Conservation (phyloP, 768 basidiomycete genomes). For the Pleurotus tuoliensis region DNA sequence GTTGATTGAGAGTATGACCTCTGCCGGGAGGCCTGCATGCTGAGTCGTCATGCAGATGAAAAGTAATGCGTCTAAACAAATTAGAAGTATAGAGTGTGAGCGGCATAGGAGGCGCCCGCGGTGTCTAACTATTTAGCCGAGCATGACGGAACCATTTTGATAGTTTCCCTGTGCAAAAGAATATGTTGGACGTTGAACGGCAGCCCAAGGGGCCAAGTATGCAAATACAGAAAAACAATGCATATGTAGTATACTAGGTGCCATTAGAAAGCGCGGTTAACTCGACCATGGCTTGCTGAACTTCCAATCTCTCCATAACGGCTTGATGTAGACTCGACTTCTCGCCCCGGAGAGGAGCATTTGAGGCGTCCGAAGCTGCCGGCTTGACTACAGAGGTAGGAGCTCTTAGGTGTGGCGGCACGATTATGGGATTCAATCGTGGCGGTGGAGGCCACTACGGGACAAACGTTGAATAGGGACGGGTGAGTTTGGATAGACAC, state of each 20-base stretch:
- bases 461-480: background rate
- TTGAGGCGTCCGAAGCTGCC: background rate
- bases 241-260: too few relatives aligned
- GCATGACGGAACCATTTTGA: too few relatives aligned
- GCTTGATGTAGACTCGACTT: constrained; percentile 50
- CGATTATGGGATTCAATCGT: constrained; percentile 71
- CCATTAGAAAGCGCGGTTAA: background rate
- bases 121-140: too few relatives aligned
- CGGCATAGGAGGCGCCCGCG: too few relatives aligned
- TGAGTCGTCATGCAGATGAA: constrained; percentile 1
- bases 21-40: constrained; percentile 43
- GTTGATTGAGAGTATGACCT: constrained; percentile 67
- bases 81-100: too few relatives aligned
- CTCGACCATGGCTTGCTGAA: constrained; percentile 48
- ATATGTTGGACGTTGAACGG: too few relatives aligned
- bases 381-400: background rate
- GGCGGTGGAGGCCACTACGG: constrained; percentile 82
- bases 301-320: constrained; percentile 53
- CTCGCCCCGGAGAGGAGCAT: constrained; percentile 13
- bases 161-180: too few relatives aligned
- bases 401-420: constrained; percentile 59
- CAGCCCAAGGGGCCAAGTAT: too few relatives aligned
- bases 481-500: constrained; percentile 20
- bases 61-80: too few relatives aligned
- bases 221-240: too few relatives aligned